Base-by-base conservation (phyloP, 179 eudicot genomes). In the Drosera spatulata region DNA sequence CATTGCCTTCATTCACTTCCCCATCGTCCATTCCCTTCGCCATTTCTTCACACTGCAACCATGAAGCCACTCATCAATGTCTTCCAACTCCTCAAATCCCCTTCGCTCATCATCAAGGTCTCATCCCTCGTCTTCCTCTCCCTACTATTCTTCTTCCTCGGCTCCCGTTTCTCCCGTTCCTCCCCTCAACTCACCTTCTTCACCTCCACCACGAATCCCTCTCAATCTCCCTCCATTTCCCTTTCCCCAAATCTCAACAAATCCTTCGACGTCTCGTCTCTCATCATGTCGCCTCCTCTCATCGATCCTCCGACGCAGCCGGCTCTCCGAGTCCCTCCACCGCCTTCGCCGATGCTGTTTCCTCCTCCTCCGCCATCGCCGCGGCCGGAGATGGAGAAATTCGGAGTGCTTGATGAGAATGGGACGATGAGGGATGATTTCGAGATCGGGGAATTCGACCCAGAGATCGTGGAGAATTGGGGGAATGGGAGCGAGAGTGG, bases 381-480 rank as follows among this genome's bases (percentile, higher is more conserved):
- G 4, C 69, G 74, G 56, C 74, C 79, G 60, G 67, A 57, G 64
- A 41, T 78, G 73, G 70, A 67, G 80, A 78, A 77, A 73, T 73
- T 82, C 52, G 93, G 99, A 15, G 65, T 93, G 33, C 78, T 88
- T 59, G 88, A 86, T 59, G 95, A 86, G 81, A 84, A 81, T 39
- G 95, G 99, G 6, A 74, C 69, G n/a, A 91, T 86, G 98, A 72
- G 74, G 70, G 87, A 82, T 10, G 73, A 91, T 58, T 88, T 91
- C 39, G 87, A 84, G 74, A 72, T 91, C 9, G 96, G 98, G 13
- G 85, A 83, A 54, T 77, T 64, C 63, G 96, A 88, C 71, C 80
- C 81, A 13, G 83, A 64, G 13, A 66, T 68, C 61, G 83, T 63
- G 65, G 96, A 84, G 64, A 73, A 74, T 63, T 77, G 77, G 85